Base-by-base conservation (phyloP, 768 basidiomycete genomes). In the Candolleomyces efflorescens region DNA sequence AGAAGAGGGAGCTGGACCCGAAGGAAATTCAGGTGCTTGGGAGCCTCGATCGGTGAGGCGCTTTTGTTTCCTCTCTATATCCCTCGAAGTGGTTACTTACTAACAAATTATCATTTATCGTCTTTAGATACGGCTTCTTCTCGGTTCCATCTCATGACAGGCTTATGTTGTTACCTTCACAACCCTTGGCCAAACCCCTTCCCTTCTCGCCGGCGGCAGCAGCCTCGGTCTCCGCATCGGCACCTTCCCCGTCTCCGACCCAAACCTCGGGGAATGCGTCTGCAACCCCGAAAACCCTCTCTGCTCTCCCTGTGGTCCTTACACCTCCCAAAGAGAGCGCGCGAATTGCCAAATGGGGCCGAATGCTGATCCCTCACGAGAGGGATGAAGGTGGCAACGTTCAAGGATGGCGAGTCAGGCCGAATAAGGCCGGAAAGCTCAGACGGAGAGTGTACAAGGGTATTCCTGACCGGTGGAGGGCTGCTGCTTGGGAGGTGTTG, bases 391-490 rank as follows among this genome's bases (percentile, higher is more conserved):
- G 95, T 32, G 86, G 86, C 10, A 96, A 97, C 65, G 76, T 87
- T 13, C 77, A 84, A 41, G 69, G 75, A 12, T 98, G 95, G 94
- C 71, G 68, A 36, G 75, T 95, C 64, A 83, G 82, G 49, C 65
- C 79, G 22, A 77, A 76, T 17, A 92, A 89, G 71, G 84, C 79
- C 63, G 75, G 67, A 65, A 94, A 90, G 71, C 77, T 90, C 18
- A 81, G 88, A 32, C 73, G 82, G 62, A 81, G 96, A 27, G 83
- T 87, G 53, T 98, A 92, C 78, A 99, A 99, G 69, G 97, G 97
- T 56, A 86, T 98, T 27, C 97, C 97, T 2, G 96, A 98, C 71
- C 82, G 94, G 50, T 99, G 97, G 97, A 80, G 97, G 43, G 78
- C 83, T 52, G 96, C 93, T 3, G 92, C 87, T 0, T 99, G 97